Evolutionary conservation across 352 stramenopile genomes (phyloP), one percentile per base, ranked within the genome.

Genomic region (Globisporangium paddicum): DNA sequence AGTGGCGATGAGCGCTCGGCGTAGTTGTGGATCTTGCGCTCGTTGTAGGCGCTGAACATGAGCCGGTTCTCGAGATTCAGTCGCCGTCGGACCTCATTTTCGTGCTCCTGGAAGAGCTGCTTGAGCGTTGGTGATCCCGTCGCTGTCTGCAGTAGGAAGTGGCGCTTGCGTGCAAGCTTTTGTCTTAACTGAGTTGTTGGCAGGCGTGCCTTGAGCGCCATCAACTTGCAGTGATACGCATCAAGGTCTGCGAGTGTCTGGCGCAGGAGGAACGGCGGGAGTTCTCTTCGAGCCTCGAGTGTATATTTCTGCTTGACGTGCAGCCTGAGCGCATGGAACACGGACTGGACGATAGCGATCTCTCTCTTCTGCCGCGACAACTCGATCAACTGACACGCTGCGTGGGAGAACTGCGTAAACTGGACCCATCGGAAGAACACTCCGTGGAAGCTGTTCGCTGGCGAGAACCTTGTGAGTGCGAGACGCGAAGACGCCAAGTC

Each of bases 1-100:
- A 88, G 56, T 9, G 63, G 55, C 2, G 79, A 88, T 5, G 61
- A 64, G 2, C 81, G 73, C 53, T 93, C 83, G 21, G 69, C 65
- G 46, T 86, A 91, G 51, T 90, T 73, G 49, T 93, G 81, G 11
- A 86, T 62, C 8, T 69, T 71, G 8, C 83, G 83, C 58, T 93
- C 75, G 25, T 73, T 76, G 68, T 85, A 93, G 0, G 81, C 81
- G 4, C 66, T 71, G 28, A 93, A 79, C 75, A 93, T 87, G 37
- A 93, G 66, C 0, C 81, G 81, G 25, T 82, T 86, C 62, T 93
- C 83, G 25, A 91, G 67, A 49, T 64, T 71, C n/a, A 93, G 53
- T 0, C 81, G 71, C 25, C 72, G 59, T 6, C 75, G 73, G 1
- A 90, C 73, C 42, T 87, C 75, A 1, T 75, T 66, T 32, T 86